Percentiles rank a stretch among this genome's conserved stretches.
Conservation (phyloP, 1,139 yeast species). For the Magnusiomyces sp. region DNA sequence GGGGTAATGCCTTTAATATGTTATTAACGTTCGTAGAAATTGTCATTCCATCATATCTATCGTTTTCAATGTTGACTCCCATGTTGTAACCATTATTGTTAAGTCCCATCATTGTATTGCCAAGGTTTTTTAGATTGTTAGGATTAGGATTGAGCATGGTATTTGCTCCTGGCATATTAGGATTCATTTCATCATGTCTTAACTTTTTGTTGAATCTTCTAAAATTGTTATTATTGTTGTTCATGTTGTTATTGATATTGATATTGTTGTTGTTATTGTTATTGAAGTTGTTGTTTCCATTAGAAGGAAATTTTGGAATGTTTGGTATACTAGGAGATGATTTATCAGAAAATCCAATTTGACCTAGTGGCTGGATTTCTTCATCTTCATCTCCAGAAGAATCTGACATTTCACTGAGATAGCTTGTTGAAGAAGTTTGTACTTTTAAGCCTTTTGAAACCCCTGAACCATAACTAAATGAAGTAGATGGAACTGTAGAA, state of each 20-base stretch:
- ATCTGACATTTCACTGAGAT: not conserved
- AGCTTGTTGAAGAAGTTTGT: not conserved
- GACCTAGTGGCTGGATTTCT: not conserved
- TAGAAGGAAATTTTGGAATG: not conserved
- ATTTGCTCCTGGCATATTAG: not conserved
- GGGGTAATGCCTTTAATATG: conserved; percentile 2
- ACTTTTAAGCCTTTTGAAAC: conserved; percentile 3
- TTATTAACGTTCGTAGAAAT: conserved; percentile 1
- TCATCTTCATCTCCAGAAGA: not conserved
- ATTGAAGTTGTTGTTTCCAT: not conserved
- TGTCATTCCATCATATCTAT: not conserved
- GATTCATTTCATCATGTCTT: not conserved
- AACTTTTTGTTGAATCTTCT: not conserved
- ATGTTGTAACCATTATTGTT: not conserved
- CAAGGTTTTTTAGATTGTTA: not conserved
- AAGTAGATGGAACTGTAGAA: too few relatives aligned
- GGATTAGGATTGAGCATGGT: not conserved
- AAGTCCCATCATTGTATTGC: not conserved
- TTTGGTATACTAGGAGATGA: not conserved
- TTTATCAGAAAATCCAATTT: not conserved
- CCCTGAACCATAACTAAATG: conserved; percentile 12
- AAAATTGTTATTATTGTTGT: too few relatives aligned
- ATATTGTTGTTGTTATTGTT: not conserved
- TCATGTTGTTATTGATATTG: not conserved
- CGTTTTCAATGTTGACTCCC: not conserved